Base-by-base conservation (phyloP, 1,139 yeast genomes). In the Magnusiomyces tetraspermus region DNA sequence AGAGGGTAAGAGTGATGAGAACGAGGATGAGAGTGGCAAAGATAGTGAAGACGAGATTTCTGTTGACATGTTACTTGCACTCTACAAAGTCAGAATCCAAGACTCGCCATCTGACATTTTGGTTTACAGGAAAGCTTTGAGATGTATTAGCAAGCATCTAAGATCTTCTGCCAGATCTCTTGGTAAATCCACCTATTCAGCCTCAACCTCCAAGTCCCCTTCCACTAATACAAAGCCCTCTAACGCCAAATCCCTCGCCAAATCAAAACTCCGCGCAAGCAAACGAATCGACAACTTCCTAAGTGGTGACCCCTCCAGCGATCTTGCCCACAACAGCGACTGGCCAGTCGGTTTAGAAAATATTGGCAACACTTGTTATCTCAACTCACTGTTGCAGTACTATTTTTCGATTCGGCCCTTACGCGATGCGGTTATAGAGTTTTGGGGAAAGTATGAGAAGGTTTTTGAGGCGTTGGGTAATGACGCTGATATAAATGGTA, bases 361-460 rank as follows among this genome's bases (percentile, higher is more conserved):
- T 63, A 89, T 89, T 60, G 97, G 98, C 36, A 92, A 92, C 64
- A 90, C 98, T 0, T 92, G 98, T 67, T 92, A 92, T 61, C 74
- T 92, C 64, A 92, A 92, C 64, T 89, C 97, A 0, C 73, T 92
- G 51, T 71, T 92, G 36, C 98, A 92, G 64, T 92, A 84, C 62
- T 90, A 88, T 65, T 92, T 88, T 68, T 85, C 90, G 11, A 80
- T 92, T 50, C 79, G 80, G 52, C 97, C 97, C 0, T 71, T 92
- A 48, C 75, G 97, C 55, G 80, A 84, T 1, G 76, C 79, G 57
- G 76, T 88, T 19, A 63, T 85, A 51, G 63, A 71, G 1, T 88
- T 84, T 58, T 42, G 30, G 19, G 74, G 75, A 48, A 64, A 38
- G 24, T 10, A 36, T 36, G 40, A 36, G 15, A n/a, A 15, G 6